Base-by-base conservation (phyloP, 805 yeast species). In the Debaryomyces maramus region DNA sequence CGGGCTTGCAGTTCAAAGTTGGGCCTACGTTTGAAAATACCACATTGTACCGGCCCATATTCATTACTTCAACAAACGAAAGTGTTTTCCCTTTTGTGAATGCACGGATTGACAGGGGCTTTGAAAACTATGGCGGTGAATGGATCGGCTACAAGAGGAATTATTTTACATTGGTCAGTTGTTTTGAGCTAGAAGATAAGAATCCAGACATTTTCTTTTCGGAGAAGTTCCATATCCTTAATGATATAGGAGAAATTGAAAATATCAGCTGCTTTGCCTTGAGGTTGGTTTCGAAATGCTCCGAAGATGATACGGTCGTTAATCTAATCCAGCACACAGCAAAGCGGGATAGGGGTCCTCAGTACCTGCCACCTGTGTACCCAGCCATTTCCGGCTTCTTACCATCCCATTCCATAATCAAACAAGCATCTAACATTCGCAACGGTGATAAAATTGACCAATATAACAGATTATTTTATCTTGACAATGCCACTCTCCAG, bases 111-210 rank as follows among this genome's bases (percentile, higher is more conserved):
- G 88, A 81, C 49, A 60, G 88, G 48, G 88, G 88, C 0, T 80
- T 81, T 53, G 84, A 78, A 40, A 50, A 53, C 28, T 50, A 56
- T 20, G 68, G 70, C 13, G 70, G 67, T 10, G 74, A 70, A 32
- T 83, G 89, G 88, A 74, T 82, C 2, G 88, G 88, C 0, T 83
- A 82, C 53, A 83, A 82, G 50, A 64, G 88, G 45, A 83, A 83
- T 51, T 83, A 83, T 58, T 80, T 83, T 54, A 76, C 88, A 0
- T 60, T 82, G 40, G 86, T 82, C 2, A 69, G 81, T 1, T 53
- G 83, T 0, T 82, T 81, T 48, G 52, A 52, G 15, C 65, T 77
- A 32, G 50, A 47, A 8, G 53, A 59, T 41, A 42, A 54, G 15
- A 58, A 63, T 14, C 37, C 46, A 41, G 60, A 59, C 16, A 37